Evolutionary conservation across 345 rosid species (phyloP), one percentile per base, ranked within the genome.

Genomic region (Camelina hispida): DNA sequence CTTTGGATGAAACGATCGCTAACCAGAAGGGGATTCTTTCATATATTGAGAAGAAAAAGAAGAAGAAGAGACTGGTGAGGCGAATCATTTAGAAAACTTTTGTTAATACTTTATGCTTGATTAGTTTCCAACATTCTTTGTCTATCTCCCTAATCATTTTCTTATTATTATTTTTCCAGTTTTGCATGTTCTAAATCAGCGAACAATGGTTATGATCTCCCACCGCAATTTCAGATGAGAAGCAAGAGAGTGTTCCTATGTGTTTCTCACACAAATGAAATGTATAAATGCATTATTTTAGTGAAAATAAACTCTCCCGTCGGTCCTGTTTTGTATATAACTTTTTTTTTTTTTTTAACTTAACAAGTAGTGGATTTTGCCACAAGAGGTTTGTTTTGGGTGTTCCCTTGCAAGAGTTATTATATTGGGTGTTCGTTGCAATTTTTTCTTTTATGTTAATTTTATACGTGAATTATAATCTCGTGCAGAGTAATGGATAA

Each of bases 1-100:
- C 89, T 61, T 83, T 85, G 16, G 83, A 84, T 37, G 79, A 83
- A 42, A 80, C 85, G 11, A 71, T 85, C 4, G 30, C 71, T 32
- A 64, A 62, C 30, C 89, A 82, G 66, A 69, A 81, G 42, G 85
- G 73, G 75, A 78, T 88, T 38, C 71, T 80, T 62, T 82, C 66
- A 58, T 81, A 68, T 71, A 62, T 88, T 16, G 87, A 83, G 63
- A 85, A 83, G 77, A 84, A 81, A 71, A 81, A 80, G 75, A 82
- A 79, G 58, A 81, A 77, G 74, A 84, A 71, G 71, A 81, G 59
- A 59, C 59, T 74, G 73, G 73, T 78, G 17, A 72, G 76, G 18
- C 13, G 3, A 48, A 56, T 48, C 12, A 74, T 75, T 77, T 18
- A 60, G 69, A 73, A 6, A 61, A 14, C 4, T 43, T 57, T 17